Conservation (phyloP, 441 rosid species). For the Bruguiera hainesii region DNA sequence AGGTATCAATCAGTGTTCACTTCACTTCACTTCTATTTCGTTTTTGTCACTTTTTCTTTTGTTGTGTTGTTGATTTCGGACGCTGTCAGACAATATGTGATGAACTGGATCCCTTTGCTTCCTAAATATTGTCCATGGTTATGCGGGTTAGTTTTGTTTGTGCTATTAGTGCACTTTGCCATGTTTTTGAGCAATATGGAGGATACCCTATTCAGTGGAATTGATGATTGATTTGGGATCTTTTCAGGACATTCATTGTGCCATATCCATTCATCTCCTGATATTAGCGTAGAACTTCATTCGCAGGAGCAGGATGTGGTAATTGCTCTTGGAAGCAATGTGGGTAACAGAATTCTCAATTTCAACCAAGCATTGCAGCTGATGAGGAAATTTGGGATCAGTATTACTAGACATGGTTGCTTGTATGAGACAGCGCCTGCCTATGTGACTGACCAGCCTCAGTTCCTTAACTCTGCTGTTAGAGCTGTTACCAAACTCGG, state of each 20-base stretch:
- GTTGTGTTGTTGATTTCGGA: too few species aligned
- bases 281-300: conserved; percentile 44
- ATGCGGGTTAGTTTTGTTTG: neutral
- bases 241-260: conserved; percentile 37
- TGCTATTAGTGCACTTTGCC: neutral
- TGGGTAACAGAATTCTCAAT: conserved; percentile 69
- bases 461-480: conserved; percentile 84
- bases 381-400: conserved; percentile 64
- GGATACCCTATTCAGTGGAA: conserved; percentile 2
- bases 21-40: too few species aligned
- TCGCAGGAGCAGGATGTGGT: conserved; percentile 76
- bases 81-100: too few species aligned
- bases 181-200: too few species aligned
- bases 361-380: conserved; percentile 60
- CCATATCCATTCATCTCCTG: conserved; percentile 36
- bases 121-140: neutral
- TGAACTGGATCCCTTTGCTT: too few species aligned
- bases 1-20: too few species aligned
- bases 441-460: conserved; percentile 89
- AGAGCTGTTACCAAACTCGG: conserved; percentile 78
- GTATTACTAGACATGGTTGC: conserved; percentile 67
- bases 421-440: conserved; percentile 92
- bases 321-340: conserved; percentile 92
- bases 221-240: conserved; percentile 6
- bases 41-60: too few species aligned